Evolutionary conservation across 306 rosid genomes (phyloP), one percentile per base, ranked within the genome.

Genomic region (Cucurbita maxima): DNA sequence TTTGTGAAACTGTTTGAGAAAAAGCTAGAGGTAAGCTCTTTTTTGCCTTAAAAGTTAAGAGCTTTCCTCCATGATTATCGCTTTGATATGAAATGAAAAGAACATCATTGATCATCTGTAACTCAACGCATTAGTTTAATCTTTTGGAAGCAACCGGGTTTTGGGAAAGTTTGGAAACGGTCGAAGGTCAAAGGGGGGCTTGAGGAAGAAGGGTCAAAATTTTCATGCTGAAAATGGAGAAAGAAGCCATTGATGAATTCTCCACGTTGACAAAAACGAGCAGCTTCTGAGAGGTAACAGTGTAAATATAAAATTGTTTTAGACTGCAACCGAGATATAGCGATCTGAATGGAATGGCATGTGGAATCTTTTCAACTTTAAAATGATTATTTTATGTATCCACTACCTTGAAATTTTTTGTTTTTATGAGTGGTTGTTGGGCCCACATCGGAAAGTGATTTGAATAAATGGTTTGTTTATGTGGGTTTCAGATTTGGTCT

Each of bases 181-280:
- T 69, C 18, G 22, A 69, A 25, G 45, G 25, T 50, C 20, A 50
- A 70, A 25, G 51, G 18, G 18, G 58, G 37, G 8, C 19, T n/a
- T 12, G 58, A 50, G 74, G 40, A 67, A 47, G 57, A 20, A 47
- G 44, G 74, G 74, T 70, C 74, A 70, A 70, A 70, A 8, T 7
- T 50, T 70, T 70, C 44, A 48, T 47, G 57, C 57, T 47, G 41
- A 47, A 25, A 47, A 68, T 47, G 73, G 19, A 20, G 55, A 7
- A 64, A 43, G 19, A 44, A 7, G 58, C 74, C 43, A 68, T 66
- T 10, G 71, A 64, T 43, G 5, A 44, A 40, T 57, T 6, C 10
- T 9, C 3, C 5, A n/a, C 4, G 30, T 63, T 40, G 51, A 37
- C 69, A 8, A 64, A 64, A 8, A 10, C 3, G 25, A 68, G 41